These are phyloP conservation scores for Sechiopsis laciniata DNA, from an alignment of 306 rosid genomes.

Conservation along the genomic window DNA sequence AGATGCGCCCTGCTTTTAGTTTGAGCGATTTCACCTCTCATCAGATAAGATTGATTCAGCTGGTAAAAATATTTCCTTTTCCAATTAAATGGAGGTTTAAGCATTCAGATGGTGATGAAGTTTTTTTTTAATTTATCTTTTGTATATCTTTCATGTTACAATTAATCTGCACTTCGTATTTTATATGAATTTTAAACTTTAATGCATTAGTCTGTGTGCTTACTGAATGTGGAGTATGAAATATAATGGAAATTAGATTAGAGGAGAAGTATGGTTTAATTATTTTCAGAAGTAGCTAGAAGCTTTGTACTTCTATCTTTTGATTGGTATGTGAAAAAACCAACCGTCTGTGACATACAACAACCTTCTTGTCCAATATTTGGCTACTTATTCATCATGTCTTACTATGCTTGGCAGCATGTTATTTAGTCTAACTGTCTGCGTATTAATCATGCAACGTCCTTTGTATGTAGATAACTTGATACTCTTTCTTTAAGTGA, in stretches of 20 bases:
- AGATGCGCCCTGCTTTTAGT: conserved; percentile 70
- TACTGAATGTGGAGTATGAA: not conserved
- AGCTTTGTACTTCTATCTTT: not conserved
- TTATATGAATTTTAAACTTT: not conserved
- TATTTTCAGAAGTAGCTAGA: conserved; percentile 14
- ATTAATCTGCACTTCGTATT: not conserved
- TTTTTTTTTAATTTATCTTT: not conserved
- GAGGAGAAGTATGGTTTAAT: not conserved
- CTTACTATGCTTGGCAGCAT: not conserved
- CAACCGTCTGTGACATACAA: not conserved
- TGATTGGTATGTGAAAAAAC: not conserved
- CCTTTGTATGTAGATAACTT: not conserved
- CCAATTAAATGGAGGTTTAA: not conserved
- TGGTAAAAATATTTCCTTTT: conserved; percentile 41
- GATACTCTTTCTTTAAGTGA: not conserved
- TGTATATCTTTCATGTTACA: not conserved
- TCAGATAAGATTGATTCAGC: conserved; percentile 70
- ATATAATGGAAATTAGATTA: not conserved
- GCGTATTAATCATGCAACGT: not conserved
- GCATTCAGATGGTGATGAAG: not conserved
- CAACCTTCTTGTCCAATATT: not conserved
- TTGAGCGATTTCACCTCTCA: conserved; percentile 73
- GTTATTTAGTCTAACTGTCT: not conserved
- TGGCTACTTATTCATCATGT: not conserved
- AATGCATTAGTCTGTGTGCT: not conserved